Conservation (phyloP, 2,329 filamentous ascomycete genomes). For the Cercospora zeae-maydis region DNA sequence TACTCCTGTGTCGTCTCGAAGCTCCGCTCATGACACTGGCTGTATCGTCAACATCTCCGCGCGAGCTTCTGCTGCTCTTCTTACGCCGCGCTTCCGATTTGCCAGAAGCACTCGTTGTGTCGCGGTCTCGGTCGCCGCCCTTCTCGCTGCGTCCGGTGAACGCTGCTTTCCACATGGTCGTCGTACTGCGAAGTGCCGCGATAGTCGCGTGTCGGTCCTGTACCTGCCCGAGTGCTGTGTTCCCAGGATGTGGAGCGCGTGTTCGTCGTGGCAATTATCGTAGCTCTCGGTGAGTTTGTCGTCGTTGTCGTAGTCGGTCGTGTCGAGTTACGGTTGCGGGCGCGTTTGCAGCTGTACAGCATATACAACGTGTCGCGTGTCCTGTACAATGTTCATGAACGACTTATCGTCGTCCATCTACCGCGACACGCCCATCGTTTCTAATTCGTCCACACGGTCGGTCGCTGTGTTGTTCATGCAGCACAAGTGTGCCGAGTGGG, state of each 20-base stretch:
- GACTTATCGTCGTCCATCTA: slow-evolving; percentile 10
- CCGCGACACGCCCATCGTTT: slow-evolving; percentile 4
- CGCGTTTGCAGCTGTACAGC: neutral
- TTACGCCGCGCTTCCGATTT: slow-evolving; percentile 24
- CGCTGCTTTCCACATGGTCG: slow-evolving; percentile 36
- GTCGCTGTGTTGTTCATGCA: slow-evolving; percentile 13
- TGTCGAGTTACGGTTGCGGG: neutral
- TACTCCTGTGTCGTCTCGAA: slow-evolving; percentile 23
- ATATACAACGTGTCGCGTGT: slow-evolving; percentile 3
- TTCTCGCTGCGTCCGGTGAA: slow-evolving; percentile 35
- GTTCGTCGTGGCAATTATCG: slow-evolving; percentile 10
- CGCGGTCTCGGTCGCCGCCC: slow-evolving; percentile 20
- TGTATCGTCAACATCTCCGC: slow-evolving; percentile 19
- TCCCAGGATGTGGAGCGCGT: neutral
- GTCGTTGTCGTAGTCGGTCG: slow-evolving; percentile 1
- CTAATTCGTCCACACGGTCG: slow-evolving; percentile 4
- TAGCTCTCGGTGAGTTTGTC: slow-evolving; percentile 9
- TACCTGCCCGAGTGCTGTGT: neutral
- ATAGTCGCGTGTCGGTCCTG: neutral
- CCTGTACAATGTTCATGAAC: neutral
- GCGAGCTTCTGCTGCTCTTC: slow-evolving; percentile 28
- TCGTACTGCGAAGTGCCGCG: neutral
- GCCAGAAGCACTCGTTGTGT: slow-evolving; percentile 13
- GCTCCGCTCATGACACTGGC: slow-evolving; percentile 22
- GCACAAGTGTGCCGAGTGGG: neutral